A percentile compares a stretch with the other conserved stretches of the same genome.
phyloP scores from a whole-genome alignment of 2,329 filamentous ascomycete genomes.

The Amauroascus verrucosus region DNA sequence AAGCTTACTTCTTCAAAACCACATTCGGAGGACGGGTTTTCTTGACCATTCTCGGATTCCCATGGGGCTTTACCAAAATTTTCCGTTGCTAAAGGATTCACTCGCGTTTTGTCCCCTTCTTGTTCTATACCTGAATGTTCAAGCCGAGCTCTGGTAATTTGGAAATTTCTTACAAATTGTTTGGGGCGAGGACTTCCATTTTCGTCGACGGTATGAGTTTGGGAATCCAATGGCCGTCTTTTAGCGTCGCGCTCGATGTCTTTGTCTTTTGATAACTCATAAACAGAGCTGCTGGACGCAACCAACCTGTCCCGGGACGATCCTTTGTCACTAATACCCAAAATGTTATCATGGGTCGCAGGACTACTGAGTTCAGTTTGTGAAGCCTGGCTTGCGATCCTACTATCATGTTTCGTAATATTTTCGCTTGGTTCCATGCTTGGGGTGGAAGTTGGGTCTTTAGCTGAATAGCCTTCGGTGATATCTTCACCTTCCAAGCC shows the following conservation, averaged over 20 bases:
- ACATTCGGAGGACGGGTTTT: background rate
- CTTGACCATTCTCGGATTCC: no score
- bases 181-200: slow-evolving; percentile 29
- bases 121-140: background rate
- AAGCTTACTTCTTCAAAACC: background rate
- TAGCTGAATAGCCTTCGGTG: background rate
- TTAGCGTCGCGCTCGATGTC: background rate
- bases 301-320: background rate
- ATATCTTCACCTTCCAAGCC: background rate
- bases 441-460: background rate
- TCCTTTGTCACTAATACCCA: background rate
- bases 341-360: background rate
- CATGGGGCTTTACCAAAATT: no score
- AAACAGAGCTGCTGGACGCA: background rate
- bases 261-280: background rate
- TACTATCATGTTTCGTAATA: background rate
- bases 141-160: background rate
- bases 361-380: background rate
- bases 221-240: background rate
- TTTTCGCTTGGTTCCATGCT: background rate
- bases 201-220: slow-evolving; percentile 24
- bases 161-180: background rate
- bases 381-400: background rate
- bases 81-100: background rate
- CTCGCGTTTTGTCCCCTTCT: background rate